Conservation (phyloP, 2,329 filamentous ascomycete genomes). For the Talaromyces funiculosus region DNA sequence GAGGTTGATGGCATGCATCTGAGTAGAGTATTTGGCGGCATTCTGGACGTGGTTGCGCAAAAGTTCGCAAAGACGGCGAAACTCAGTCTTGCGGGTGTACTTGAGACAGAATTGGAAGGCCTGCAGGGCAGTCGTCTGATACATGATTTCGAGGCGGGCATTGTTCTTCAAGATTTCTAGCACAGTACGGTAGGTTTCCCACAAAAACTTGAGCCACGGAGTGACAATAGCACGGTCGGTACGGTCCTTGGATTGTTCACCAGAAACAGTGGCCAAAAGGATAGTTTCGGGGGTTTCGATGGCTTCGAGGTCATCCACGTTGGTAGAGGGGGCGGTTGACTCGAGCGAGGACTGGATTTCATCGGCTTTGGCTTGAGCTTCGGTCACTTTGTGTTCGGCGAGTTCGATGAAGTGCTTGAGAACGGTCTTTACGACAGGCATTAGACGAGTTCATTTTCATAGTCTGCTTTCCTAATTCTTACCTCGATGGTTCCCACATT, state of each 20-base stretch:
- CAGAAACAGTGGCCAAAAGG: slow-evolving; percentile 92
- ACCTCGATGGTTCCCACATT: slow-evolving; percentile 97
- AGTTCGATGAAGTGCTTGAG: slow-evolving; percentile 98
- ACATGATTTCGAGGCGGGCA: slow-evolving; percentile 92
- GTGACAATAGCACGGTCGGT: slow-evolving; percentile 98
- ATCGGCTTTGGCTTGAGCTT: slow-evolving; percentile 92
- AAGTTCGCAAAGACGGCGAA: slow-evolving; percentile 95
- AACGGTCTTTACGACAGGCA: slow-evolving; percentile 57
- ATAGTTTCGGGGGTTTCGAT: slow-evolving; percentile 98
- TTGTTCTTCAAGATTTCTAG: slow-evolving; percentile 99
- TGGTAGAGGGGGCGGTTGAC: slow-evolving; percentile 63
- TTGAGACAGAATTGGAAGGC: slow-evolving; percentile 98
- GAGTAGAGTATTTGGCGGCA: slow-evolving; percentile 95
- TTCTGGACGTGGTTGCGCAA: slow-evolving; percentile 98
- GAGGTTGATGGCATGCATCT: slow-evolving; percentile 99
- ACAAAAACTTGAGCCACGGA: slow-evolving; percentile 98
- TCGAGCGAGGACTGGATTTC: slow-evolving; percentile 87
- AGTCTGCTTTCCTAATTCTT: slow-evolving; percentile 21
- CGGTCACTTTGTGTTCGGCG: slow-evolving; percentile 90
- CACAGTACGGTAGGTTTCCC: slow-evolving; percentile 98
- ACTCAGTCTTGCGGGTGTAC: slow-evolving; percentile 98
- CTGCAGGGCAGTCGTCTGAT: slow-evolving; percentile 96
- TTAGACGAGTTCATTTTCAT: background rate
- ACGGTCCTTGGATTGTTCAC: slow-evolving; percentile 93
- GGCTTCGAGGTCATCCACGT: slow-evolving; percentile 91